Base-by-base conservation (phyloP, 2,329 filamentous ascomycete species). In the Ophiostoma tasmaniense region DNA sequence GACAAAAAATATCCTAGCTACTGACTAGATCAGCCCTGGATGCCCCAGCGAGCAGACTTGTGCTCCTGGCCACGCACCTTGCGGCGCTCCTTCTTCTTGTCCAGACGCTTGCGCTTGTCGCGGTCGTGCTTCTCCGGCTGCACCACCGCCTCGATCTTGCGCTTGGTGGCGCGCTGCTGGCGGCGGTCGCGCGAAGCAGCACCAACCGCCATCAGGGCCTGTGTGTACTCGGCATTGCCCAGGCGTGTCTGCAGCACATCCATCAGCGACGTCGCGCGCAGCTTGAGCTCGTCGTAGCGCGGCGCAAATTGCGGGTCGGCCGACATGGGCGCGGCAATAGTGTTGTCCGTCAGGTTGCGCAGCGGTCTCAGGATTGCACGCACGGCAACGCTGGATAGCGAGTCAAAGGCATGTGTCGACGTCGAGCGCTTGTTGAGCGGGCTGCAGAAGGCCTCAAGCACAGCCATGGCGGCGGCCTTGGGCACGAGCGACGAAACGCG, bases 91-190 rank as follows among this genome's bases (percentile, higher is more conserved):
- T 89, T 93, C 83, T 95, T 95, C 81, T 89, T 88, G 76, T 95
- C 92, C 71, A 90, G 85, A 82, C 90, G 93, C 81, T 89, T 91
- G 77, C 86, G 88, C 87, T 97, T 97, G 74, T 90, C 88, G 75
- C 85, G 83, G 35, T 89, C 91, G 74, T 88, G 88, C 76, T 84
- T 89, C 80, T 95, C 94, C 1, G 95, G 95, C 75, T 90, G 87
- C 66, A 85, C 85, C 30, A 99, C 88, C 13, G 91, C 91, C 76
- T 96, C 93, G 72, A 98, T 91, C 79, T 92, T 91, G 75, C 95
- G 86, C 85, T 99, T 99, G 72, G 84, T 87, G 68, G 90, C 87
- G 72, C 96, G 83, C 75, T 88, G 86, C 76, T 92, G 87, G 73
- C 95, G 84, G 75, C 89, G 87, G 72, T 85, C 84, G 75, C 85